phyloP scores from a whole-genome alignment of 2,329 filamentous ascomycete species.

The Pseudogymnoascus sp. region DNA sequence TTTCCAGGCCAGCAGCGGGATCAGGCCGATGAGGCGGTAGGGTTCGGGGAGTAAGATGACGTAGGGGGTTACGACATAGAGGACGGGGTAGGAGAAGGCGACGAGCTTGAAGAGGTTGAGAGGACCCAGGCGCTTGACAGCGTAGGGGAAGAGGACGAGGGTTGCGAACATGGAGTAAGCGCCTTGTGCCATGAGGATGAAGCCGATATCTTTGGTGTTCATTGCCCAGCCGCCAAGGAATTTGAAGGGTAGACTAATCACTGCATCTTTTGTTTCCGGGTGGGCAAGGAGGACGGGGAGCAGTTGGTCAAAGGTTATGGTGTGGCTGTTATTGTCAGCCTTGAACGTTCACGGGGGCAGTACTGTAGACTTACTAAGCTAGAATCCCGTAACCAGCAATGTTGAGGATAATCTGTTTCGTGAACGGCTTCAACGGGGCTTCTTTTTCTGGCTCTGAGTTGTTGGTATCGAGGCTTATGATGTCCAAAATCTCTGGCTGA shows the following conservation, averaged over 20 bases:
- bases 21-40: slow-evolving; percentile 66
- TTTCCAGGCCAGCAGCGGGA: slow-evolving; percentile 75
- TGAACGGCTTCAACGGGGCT: slow-evolving; percentile 58
- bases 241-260: slow-evolving; percentile 63
- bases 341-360: slow-evolving; percentile 8
- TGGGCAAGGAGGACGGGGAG: slow-evolving; percentile 74
- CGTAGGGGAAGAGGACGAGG: slow-evolving; percentile 73
- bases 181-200: slow-evolving; percentile 82
- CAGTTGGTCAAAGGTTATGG: slow-evolving; percentile 91
- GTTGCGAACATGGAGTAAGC: slow-evolving; percentile 74
- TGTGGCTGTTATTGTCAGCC: slow-evolving; percentile 56
- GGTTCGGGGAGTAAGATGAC: slow-evolving; percentile 69
- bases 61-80: slow-evolving; percentile 85
- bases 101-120: slow-evolving; percentile 75
- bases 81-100: slow-evolving; percentile 71
- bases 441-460: slow-evolving; percentile 28
- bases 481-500: slow-evolving; percentile 30
- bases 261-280: slow-evolving; percentile 39
- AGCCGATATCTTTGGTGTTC: slow-evolving; percentile 72
- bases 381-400: slow-evolving; percentile 87
- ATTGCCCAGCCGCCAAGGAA: slow-evolving; percentile 83
- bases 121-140: slow-evolving; percentile 67
- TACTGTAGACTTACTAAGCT: slow-evolving; percentile 66
- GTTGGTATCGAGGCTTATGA: slow-evolving; percentile 26
- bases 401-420: slow-evolving; percentile 73